A percentile compares a stretch with the other conserved stretches of the same genome.
Evolutionary conservation across 139 green algal genomes (phyloP).

Genomic region (Trebouxia sp.): DNA sequence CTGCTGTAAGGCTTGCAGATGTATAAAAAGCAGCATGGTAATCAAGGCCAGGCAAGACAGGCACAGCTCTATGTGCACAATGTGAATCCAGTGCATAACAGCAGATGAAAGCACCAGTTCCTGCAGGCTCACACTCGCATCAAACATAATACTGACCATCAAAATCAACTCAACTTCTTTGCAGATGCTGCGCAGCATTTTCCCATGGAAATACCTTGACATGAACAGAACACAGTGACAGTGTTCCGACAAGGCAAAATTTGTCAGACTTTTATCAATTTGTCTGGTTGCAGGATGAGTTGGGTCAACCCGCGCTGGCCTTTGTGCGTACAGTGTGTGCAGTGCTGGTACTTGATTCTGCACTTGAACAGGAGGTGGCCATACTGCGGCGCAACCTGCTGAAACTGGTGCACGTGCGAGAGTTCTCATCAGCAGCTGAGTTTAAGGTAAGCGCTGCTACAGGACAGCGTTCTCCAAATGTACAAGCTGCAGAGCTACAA

Average conservation of each 20-base stretch:
- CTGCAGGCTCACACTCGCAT: too few relatives aligned
- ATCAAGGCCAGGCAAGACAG: too few relatives aligned
- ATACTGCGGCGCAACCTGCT: conserved; percentile 85
- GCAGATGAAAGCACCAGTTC: too few relatives aligned
- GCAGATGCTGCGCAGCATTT: too few relatives aligned
- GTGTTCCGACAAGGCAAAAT: background rate
- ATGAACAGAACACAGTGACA: background rate
- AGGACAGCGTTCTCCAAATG: too few relatives aligned
- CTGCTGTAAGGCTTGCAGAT: background rate
- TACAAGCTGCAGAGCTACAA: too few relatives aligned
- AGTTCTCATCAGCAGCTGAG: conserved; percentile 76
- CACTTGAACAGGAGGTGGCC: conserved; percentile 51
- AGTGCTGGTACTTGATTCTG: conserved; percentile 76
- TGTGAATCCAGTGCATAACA: too few relatives aligned
- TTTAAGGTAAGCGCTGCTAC: conserved; percentile 66
- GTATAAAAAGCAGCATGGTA: too few relatives aligned
- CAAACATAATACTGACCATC: too few relatives aligned
- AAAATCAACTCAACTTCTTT: too few relatives aligned
- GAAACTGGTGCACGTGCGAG: conserved; percentile 72
- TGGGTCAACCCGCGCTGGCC: conserved; percentile 81
- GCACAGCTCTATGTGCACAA: too few relatives aligned
- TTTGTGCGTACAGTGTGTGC: conserved; percentile 79
- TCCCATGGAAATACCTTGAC: too few relatives aligned
- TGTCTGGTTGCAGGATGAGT: conserved; percentile 53
- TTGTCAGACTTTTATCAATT: background rate